Percentiles rank a stretch among this genome's conserved stretches.
Conservation (phyloP, 2,329 filamentous ascomycete species). For the Sordariomycetes sp. region DNA sequence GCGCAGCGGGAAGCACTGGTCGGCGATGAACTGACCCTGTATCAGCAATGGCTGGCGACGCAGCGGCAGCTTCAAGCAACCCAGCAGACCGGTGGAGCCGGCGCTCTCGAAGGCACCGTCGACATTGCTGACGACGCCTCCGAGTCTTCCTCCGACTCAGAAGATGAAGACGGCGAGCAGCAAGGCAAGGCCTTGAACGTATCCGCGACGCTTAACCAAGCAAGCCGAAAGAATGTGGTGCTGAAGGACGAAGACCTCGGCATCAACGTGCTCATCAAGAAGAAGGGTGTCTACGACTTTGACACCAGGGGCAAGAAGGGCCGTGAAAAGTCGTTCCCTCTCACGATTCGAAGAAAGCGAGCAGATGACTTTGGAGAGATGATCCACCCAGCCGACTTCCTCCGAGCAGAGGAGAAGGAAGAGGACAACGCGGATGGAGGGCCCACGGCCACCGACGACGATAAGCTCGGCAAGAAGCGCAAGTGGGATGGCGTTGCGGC, state of each 20-base stretch:
- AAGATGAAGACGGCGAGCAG: constrained; percentile 82
- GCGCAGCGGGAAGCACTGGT: constrained; percentile 57
- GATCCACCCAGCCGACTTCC: constrained; percentile 87
- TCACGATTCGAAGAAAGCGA: constrained; percentile 68
- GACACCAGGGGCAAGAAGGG: constrained; percentile 88
- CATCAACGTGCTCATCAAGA: constrained; percentile 80
- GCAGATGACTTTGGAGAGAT: constrained; percentile 89
- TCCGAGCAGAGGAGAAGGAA: constrained; percentile 85
- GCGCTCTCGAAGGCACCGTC: constrained; percentile 57
- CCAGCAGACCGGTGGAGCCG: constrained; percentile 59
- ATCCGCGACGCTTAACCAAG: constrained; percentile 75
- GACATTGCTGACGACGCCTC: constrained; percentile 78
- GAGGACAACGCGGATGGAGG: constrained; percentile 52
- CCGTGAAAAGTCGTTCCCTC: constrained; percentile 84
- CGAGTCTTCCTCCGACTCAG: constrained; percentile 76
- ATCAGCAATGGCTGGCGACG: constrained; percentile 87
- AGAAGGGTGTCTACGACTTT: constrained; percentile 87
- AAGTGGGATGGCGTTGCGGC: constrained; percentile 72
- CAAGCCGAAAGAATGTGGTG: constrained; percentile 75
- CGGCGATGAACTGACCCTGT: constrained; percentile 67
- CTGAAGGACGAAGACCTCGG: constrained; percentile 85
- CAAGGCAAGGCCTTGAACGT: constrained; percentile 89
- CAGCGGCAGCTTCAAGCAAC: constrained; percentile 82
- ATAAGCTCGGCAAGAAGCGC: constrained; percentile 78
- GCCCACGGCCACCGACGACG: constrained; percentile 34